Conservation (phyloP, 2,329 filamentous ascomycete species). For the Penicillium frequentans region DNA sequence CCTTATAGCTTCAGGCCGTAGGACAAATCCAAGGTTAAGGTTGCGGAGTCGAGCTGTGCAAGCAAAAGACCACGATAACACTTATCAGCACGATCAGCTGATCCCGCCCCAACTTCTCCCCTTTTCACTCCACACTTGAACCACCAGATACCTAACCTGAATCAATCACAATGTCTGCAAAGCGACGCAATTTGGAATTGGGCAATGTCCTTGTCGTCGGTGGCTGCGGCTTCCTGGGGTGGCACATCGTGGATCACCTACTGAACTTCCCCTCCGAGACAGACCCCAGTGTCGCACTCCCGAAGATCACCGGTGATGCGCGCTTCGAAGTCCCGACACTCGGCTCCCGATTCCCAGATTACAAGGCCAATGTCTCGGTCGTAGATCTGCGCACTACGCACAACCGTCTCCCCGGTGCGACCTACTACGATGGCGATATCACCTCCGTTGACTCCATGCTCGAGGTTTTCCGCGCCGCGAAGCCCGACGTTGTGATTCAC, state of each 20-base stretch:
- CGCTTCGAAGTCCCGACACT: constrained; percentile 40
- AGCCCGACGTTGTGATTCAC: constrained; percentile 85
- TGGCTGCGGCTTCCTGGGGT: constrained; percentile 81
- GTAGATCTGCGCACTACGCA: constrained; percentile 70
- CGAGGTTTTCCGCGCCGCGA: constrained; percentile 63
- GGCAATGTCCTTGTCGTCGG: constrained; percentile 77
- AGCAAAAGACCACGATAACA: constrained; percentile 1
- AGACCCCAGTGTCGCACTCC: constrained; percentile 39
- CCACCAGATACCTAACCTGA: neutral
- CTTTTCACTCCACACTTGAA: constrained; percentile 15
- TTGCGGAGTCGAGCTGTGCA: neutral
- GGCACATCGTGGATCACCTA: constrained; percentile 75
- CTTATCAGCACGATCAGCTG: constrained; percentile 19
- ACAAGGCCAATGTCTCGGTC: constrained; percentile 60
- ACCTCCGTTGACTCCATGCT: constrained; percentile 64
- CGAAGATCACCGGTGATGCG: constrained; percentile 35
- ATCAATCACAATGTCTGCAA: constrained; percentile 27
- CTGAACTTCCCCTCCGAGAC: constrained; percentile 58
- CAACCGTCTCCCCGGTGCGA: constrained; percentile 63
- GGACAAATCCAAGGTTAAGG: neutral
- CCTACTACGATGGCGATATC: constrained; percentile 77
- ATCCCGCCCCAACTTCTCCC: constrained; percentile 15
- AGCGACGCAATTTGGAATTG: constrained; percentile 46
- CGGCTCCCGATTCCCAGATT: constrained; percentile 42
- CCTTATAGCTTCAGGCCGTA: neutral